Conservation (phyloP, 2,329 filamentous ascomycete species). For the Neurospora sp. region DNA sequence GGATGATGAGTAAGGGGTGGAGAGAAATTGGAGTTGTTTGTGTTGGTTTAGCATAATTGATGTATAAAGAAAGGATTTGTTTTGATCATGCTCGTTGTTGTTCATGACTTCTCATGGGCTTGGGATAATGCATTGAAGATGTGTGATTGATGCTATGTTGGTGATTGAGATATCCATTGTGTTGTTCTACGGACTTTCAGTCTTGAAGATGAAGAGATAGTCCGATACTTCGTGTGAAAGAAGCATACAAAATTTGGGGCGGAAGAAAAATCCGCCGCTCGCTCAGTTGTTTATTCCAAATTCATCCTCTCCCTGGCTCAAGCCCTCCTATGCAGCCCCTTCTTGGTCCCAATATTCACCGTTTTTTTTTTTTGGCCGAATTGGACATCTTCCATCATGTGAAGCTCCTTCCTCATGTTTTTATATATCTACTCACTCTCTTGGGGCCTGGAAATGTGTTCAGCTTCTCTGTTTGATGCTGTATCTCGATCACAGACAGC, state of each 20-base stretch:
- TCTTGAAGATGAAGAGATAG: too few relatives aligned
- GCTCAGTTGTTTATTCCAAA: not conserved
- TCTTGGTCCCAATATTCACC: not conserved
- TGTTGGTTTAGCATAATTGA: not conserved
- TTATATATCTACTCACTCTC: too few relatives aligned
- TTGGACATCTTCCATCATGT: too few relatives aligned
- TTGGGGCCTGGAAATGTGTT: too few relatives aligned
- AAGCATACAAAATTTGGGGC: too few relatives aligned
- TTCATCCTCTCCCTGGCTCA: not conserved
- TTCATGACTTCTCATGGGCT: not conserved
- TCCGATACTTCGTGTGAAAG: too few relatives aligned
- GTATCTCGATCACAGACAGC: too few relatives aligned
- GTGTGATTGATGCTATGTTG: not conserved
- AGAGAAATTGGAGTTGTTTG: too few relatives aligned
- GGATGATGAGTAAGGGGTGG: conserved; percentile 11
- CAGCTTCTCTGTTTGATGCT: too few relatives aligned
- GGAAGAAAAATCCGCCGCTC: not conserved
- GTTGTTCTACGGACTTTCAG: not conserved
- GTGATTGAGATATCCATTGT: not conserved
- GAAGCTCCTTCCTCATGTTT: too few relatives aligned
- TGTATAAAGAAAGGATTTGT: not conserved
- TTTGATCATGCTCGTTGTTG: not conserved
- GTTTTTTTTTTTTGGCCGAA: too few relatives aligned
- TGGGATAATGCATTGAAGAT: not conserved
- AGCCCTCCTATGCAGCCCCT: not conserved